Base-by-base conservation (phyloP, 2,329 filamentous ascomycete species). In the Diaporthe longicolla region DNA sequence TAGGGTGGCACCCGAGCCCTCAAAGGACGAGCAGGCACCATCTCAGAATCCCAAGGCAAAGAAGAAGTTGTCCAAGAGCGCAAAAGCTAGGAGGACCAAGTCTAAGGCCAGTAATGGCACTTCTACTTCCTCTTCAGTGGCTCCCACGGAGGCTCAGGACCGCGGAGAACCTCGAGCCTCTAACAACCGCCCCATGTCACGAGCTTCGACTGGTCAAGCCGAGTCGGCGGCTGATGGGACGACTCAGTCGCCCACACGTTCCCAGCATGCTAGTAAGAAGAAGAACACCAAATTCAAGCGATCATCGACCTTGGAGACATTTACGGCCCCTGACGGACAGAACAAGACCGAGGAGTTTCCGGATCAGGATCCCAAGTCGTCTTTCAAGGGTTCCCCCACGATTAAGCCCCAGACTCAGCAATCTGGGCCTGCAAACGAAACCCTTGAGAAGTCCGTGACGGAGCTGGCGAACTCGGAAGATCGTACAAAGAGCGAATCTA, bases 251-350 rank as follows among this genome's bases (percentile, higher is more conserved):
- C 37, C 71, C 24, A 48, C 59, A 8, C 71, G 71, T 13, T 24
- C 71, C 15, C 70, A 61, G 13, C 37, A 57, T 26, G 58, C 26
- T 11, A 66, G 70, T 32, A 72, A 74, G 54, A 71, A 48, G 29
- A 72, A 66, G 21, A 57, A 68, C 19, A 61, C 52, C 21, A 70
- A 74, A 26, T 61, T 50, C 32, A 75, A 74, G 52, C 29, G 58
- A 37, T 21, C 57, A 13, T 54, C 57, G 40, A n/a, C 50, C 17
- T 61, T 19, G 17, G 61, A 73, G 32, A 2, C 15, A 2, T 59
- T 70, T 21, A 55, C 35, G 32, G 15, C 50, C 37, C 35, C 52
- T 1, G 58, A 54, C 19, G 73, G 58, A 35, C 32, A 70, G 54
- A 59, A 58, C 40, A 73, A 68, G 65, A 55, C 50, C 58, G 66